Evolutionary conservation across 2,329 filamentous ascomycete species (phyloP).

Genomic region (Phialocephala subalpina): DNA sequence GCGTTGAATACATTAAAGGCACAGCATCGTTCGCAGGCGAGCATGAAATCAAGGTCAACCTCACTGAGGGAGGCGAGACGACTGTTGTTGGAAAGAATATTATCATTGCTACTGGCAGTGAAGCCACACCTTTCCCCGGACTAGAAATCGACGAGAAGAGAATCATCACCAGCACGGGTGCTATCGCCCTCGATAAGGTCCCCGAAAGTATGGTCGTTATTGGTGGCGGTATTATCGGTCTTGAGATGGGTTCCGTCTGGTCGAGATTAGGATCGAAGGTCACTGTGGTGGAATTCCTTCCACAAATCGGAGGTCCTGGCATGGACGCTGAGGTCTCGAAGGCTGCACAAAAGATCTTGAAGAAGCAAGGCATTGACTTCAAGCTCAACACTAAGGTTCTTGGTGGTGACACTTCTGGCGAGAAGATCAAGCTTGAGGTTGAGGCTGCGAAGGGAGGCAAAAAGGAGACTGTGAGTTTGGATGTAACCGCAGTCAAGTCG

Average conservation of each 20-base stretch:
- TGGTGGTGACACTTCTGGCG: conserved; percentile 80
- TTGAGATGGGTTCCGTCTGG: conserved; percentile 99
- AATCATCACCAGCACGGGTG: conserved; percentile 95
- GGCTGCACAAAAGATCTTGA: conserved; percentile 87
- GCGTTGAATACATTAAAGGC: conserved; percentile 97
- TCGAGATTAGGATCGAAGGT: conserved; percentile 92
- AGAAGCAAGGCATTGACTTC: conserved; percentile 98
- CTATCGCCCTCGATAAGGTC: conserved; percentile 86
- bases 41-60: conserved; percentile 89
- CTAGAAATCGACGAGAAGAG: conserved; percentile 97
- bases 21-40: conserved; percentile 86
- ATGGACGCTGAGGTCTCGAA: conserved; percentile 97
- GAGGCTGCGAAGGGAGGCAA: conserved; percentile 98
- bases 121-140: conserved; percentile 95
- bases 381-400: conserved; percentile 97
- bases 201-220: conserved; percentile 98
- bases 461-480: conserved; percentile 76
- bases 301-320: conserved; percentile 95
- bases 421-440: conserved; percentile 81
- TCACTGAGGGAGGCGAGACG: conserved; percentile 91
- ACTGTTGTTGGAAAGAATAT: conserved; percentile 94
- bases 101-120: conserved; percentile 93
- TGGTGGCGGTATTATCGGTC: conserved; percentile 96
- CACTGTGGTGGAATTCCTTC: conserved; percentile 95
- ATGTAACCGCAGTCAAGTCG: not conserved